These are phyloP conservation scores for Penicillium simplicissimum DNA, from an alignment of 495 filamentous ascomycete species.

Conservation along the genomic window DNA sequence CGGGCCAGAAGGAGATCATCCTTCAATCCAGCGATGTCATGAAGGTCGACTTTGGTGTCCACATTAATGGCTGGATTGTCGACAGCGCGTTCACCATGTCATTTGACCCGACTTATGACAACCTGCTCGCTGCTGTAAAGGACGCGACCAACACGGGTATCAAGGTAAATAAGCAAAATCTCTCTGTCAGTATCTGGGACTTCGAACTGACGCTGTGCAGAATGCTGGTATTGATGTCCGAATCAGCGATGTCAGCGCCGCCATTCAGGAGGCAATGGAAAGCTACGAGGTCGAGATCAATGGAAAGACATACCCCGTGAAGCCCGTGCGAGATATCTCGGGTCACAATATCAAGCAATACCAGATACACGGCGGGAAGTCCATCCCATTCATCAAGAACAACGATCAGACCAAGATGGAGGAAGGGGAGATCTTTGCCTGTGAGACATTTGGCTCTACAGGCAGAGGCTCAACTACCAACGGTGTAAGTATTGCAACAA, in stretches of 20 bases:
- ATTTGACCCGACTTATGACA: slow-evolving; percentile 83
- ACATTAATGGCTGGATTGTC: slow-evolving; percentile 87
- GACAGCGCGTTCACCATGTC: slow-evolving; percentile 92
- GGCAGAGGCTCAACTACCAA: slow-evolving; percentile 51
- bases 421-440: slow-evolving; percentile 64
- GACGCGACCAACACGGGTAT: slow-evolving; percentile 88
- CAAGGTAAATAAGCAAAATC: slow-evolving; percentile 37
- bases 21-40: slow-evolving; percentile 82
- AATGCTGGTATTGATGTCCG: slow-evolving; percentile 63
- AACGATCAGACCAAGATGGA: slow-evolving; percentile 64
- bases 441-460: slow-evolving; percentile 66
- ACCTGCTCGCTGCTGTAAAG: slow-evolving; percentile 76
- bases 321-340: slow-evolving; percentile 56
- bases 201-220: slow-evolving; percentile 22
- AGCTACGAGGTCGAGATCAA: slow-evolving; percentile 63
- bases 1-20: slow-evolving; percentile 77
- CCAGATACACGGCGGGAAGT: slow-evolving; percentile 62
- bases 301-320: slow-evolving; percentile 57
- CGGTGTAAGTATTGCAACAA: slow-evolving; percentile 35
- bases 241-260: slow-evolving; percentile 59
- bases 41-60: slow-evolving; percentile 92
- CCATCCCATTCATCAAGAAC: slow-evolving; percentile 61
- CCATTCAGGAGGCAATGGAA: slow-evolving; percentile 68
- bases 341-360: slow-evolving; percentile 63
- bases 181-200: background rate